Base-by-base conservation (phyloP, 768 basidiomycete genomes). In the Termitomyces sp. region DNA sequence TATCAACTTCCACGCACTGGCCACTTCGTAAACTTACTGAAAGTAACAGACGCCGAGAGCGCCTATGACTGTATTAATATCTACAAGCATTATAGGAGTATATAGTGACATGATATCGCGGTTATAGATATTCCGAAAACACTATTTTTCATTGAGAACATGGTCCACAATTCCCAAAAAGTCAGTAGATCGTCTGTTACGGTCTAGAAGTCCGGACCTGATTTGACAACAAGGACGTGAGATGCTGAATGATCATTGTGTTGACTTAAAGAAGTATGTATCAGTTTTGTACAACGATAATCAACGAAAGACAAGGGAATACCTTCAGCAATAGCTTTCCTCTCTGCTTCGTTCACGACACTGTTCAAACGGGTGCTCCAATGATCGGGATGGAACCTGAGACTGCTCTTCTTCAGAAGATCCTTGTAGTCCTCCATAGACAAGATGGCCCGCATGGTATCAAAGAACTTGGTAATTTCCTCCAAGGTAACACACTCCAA, bases 301-400 rank as follows among this genome's bases (percentile, higher is more conserved):
- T 20, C 36, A 37, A 52, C 36, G 37, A 48, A 38, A 59, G 15
- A 29, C 6, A 31, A 59, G 56, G 11, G 37, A 25, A 57, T 74
- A 79, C 89, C 89, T 57, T 91, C 87, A 71, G 87, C 88, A 65
- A 88, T 72, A 65, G 79, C 85, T 43, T 76, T 78, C 63, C 84
- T 79, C 67, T 85, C 81, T 50, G 79, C 73, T 52, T 86, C 85
- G 61, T 89, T 86, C 29, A 70, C 66, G 51, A 89, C 79, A 51
- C 82, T 82, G 60, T 77, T 76, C 68, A 89, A 77, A 40, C 92
- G 73, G 34, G 83, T 83, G 46, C 87, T 79, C 92, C 90, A 94
- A 62, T 88, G 76, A 71, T 93, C 91, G 2, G 90, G 89, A 66
- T 92, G 92, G 70, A 92, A 93, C 56, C 90, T 75, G 45, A 84